A percentile compares a stretch with the other conserved stretches of the same genome.
phyloP scores from a whole-genome alignment of 2,329 filamentous ascomycete species.

The Fusarium udum region DNA sequence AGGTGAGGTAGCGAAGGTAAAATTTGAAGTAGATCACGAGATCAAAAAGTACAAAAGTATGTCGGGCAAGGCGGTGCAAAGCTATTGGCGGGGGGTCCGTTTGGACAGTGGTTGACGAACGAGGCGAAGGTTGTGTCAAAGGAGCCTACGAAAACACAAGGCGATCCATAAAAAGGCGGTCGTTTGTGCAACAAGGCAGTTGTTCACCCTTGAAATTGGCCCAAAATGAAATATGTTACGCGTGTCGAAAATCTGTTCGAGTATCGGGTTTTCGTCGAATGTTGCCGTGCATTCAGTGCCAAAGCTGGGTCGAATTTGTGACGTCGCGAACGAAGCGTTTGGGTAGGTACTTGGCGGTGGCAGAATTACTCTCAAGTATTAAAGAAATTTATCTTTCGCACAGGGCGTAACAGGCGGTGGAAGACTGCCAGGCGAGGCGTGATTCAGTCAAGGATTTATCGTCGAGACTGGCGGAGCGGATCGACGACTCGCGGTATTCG shows the following conservation, averaged over 20 bases:
- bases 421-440: constrained; percentile 10
- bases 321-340: constrained; percentile 14
- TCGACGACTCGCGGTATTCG: constrained; percentile 10
- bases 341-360: constrained; percentile 1
- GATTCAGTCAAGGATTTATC: constrained; percentile 36
- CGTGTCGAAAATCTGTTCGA: constrained; percentile 14
- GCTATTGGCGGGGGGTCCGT: constrained; percentile 2
- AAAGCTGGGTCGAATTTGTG: constrained; percentile 14
- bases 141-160: constrained; percentile 46
- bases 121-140: constrained; percentile 35
- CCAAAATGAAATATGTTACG: constrained; percentile 22
- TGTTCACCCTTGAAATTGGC: constrained; percentile 11
- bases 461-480: constrained; percentile 5
- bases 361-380: constrained; percentile 21
- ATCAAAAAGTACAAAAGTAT: not conserved
- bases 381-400: constrained; percentile 10
- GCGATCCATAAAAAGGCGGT: constrained; percentile 47
- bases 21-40: not conserved
- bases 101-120: constrained; percentile 8
- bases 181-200: constrained; percentile 34
- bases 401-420: not conserved
- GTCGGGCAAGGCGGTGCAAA: constrained; percentile 14
- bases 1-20: not conserved
- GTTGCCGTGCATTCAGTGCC: constrained; percentile 22
- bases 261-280: not conserved